Evolutionary conservation across 768 basidiomycete genomes (phyloP).

Genomic region (Termitomyces sp.): DNA sequence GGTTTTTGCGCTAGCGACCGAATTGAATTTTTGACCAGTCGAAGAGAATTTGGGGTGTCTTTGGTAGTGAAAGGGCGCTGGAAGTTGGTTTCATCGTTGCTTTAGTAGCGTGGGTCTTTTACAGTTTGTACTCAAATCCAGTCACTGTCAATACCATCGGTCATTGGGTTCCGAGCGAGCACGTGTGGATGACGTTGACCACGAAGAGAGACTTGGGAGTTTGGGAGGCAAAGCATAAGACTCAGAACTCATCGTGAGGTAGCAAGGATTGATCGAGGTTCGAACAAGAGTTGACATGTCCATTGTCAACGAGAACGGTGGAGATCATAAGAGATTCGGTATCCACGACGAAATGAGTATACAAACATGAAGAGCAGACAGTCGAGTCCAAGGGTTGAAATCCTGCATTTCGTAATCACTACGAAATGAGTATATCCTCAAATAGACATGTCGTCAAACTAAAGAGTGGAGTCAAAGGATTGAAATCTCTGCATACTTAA

Average conservation of each 20-base stretch:
- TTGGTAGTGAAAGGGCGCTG: neutral
- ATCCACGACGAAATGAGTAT: too few species aligned
- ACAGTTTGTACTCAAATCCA: neutral
- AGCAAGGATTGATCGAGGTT: too few species aligned
- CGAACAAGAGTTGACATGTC: neutral
- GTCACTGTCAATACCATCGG: neutral
- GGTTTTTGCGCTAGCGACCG: neutral
- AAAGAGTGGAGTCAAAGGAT: neutral
- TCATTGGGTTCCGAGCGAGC: neutral
- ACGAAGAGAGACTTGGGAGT: neutral
- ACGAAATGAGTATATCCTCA: too few species aligned
- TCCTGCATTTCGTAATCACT: too few species aligned
- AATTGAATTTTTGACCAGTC: neutral
- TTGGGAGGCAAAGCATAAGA: neutral
- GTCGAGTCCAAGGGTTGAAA: too few species aligned
- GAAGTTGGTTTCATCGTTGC: neutral
- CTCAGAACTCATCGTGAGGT: neutral
- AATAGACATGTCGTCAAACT: neutral
- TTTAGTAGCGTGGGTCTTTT: neutral
- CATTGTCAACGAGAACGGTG: neutral
- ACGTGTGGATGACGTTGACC: neutral
- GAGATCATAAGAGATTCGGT: too few species aligned
- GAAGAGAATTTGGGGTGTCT: neutral
- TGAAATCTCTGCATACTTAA: neutral
- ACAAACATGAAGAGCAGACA: too few species aligned